A percentile compares a stretch with the other conserved stretches of the same genome.
Conservation (phyloP, 2,329 filamentous ascomycete species). For the Byssothecium circinans region DNA sequence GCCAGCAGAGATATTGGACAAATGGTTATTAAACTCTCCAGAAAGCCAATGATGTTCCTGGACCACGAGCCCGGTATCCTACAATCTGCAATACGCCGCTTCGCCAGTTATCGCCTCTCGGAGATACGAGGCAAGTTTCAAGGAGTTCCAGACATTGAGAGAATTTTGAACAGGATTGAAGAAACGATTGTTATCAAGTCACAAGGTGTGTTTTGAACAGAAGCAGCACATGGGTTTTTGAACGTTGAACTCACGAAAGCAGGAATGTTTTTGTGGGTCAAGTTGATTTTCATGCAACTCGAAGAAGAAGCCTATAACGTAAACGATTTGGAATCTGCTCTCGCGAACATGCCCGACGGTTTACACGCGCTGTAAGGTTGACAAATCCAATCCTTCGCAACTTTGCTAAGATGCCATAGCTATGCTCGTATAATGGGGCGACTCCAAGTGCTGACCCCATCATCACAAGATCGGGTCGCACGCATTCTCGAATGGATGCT, state of each 20-base stretch:
- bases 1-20: neutral
- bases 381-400: no score
- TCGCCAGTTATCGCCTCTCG: neutral
- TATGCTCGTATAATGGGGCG: neutral
- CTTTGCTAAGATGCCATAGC: neutral
- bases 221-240: no score
- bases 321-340: neutral
- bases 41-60: neutral
- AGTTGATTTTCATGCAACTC: neutral
- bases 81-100: neutral
- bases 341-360: neutral
- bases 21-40: neutral
- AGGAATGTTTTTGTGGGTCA: neutral
- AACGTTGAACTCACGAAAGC: no score
- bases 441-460: neutral
- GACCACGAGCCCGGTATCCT: neutral
- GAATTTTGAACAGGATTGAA: neutral
- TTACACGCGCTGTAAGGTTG: neutral
- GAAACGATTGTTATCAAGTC: neutral
- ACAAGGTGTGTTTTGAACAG: neutral
- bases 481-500: conserved; percentile 17
- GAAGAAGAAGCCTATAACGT: neutral
- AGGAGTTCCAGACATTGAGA: neutral
- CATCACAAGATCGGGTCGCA: conserved; percentile 1
- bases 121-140: neutral